Evolutionary conservation across 257 asterid genomes (phyloP).

Genomic region (Solanum paucissectum): DNA sequence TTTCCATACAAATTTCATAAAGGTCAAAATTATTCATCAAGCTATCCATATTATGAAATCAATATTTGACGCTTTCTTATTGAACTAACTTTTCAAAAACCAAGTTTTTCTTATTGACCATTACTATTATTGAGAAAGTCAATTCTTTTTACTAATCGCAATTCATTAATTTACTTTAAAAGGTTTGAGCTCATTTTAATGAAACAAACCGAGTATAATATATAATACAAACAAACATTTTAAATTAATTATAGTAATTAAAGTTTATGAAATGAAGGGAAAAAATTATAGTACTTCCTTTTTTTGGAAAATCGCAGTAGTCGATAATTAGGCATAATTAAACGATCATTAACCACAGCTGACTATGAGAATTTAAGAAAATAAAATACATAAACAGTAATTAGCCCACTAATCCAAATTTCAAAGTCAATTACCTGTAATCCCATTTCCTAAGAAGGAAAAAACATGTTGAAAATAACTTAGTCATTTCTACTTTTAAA

Average conservation of each 20-base stretch:
- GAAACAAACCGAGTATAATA: background rate
- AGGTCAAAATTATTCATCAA: background rate
- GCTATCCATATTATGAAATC: background rate
- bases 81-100: background rate
- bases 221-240: background rate
- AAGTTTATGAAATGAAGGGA: background rate
- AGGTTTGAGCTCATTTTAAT: background rate
- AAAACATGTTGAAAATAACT: background rate
- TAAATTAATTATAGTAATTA: background rate
- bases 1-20: background rate
- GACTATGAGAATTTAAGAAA: background rate
- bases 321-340: background rate
- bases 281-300: background rate
- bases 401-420: background rate
- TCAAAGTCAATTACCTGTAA: background rate
- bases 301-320: background rate
- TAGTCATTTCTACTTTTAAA: background rate
- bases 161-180: background rate
- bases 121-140: background rate
- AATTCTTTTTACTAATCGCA: background rate
- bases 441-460: background rate
- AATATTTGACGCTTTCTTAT: background rate
- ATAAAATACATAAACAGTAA: background rate
- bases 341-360: background rate
- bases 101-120: background rate